phyloP scores from a whole-genome alignment of 2,329 filamentous ascomycete genomes.

The Nemania abortiva region DNA sequence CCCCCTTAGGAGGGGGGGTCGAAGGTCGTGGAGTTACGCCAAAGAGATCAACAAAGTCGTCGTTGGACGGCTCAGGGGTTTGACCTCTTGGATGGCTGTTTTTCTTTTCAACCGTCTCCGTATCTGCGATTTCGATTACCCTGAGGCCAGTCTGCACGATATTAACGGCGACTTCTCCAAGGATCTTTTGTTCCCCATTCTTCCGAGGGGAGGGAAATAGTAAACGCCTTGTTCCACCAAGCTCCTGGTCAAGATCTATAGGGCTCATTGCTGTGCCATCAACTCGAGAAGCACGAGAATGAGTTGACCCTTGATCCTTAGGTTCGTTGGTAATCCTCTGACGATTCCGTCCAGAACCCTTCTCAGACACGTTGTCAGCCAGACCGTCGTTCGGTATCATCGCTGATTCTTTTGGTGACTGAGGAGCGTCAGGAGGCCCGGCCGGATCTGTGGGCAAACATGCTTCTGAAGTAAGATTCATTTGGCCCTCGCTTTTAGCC shows the following conservation, averaged over 20 bases:
- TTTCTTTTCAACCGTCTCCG: slow-evolving; percentile 57
- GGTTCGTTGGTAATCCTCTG: slow-evolving; percentile 35
- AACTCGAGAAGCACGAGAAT: slow-evolving; percentile 65
- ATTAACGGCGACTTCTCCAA: slow-evolving; percentile 70
- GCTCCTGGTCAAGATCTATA: slow-evolving; percentile 65
- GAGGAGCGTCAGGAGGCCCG: slow-evolving; percentile 59
- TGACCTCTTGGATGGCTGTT: slow-evolving; percentile 53
- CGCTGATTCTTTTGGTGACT: slow-evolving; percentile 46
- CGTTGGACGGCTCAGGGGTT: slow-evolving; percentile 51
- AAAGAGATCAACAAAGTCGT: slow-evolving; percentile 70
- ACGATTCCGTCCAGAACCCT: slow-evolving; percentile 40
- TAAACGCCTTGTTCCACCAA: slow-evolving; percentile 73
- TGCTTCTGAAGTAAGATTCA: slow-evolving; percentile 65
- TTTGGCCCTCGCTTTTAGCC: slow-evolving; percentile 60
- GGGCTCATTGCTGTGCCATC: slow-evolving; percentile 69
- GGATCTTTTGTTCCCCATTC: slow-evolving; percentile 70
- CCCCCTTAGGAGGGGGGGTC: slow-evolving; percentile 65
- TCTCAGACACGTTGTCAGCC: slow-evolving; percentile 54
- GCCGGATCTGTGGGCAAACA: slow-evolving; percentile 66
- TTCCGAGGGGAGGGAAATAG: slow-evolving; percentile 83
- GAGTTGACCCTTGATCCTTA: slow-evolving; percentile 58
- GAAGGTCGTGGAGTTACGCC: slow-evolving; percentile 67
- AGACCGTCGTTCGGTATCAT: slow-evolving; percentile 37
- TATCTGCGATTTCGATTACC: slow-evolving; percentile 53
- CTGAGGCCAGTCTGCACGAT: slow-evolving; percentile 60